phyloP scores from a whole-genome alignment of 2,329 filamentous ascomycete genomes.

The Blastomyces percursus region DNA sequence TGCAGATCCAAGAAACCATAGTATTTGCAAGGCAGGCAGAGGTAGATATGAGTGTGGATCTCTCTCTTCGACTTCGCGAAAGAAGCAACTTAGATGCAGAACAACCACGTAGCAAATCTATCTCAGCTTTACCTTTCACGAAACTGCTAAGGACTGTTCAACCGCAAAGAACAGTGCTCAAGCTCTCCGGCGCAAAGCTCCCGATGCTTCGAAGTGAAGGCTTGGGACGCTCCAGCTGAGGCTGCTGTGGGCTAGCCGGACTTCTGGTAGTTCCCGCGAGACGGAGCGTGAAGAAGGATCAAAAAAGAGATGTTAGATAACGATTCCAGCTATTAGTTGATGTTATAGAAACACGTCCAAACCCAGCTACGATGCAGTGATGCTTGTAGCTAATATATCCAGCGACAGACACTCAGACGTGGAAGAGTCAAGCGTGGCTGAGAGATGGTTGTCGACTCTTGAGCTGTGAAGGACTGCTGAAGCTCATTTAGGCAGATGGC shows the following conservation, averaged over 20 bases:
- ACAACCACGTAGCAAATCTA: slow-evolving; percentile 16
- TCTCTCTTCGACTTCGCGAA: slow-evolving; percentile 10
- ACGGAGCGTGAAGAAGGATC: slow-evolving; percentile 6
- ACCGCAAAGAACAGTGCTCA: slow-evolving; percentile 3
- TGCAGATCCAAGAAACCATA: slow-evolving; percentile 1
- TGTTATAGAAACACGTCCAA: slow-evolving; percentile 18
- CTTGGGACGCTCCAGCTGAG: slow-evolving; percentile 17
- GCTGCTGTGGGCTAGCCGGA: slow-evolving; percentile 28
- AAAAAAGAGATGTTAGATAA: slow-evolving; percentile 17
- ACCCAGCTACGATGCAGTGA: slow-evolving; percentile 17
- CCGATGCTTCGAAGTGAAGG: slow-evolving; percentile 18
- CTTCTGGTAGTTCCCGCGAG: slow-evolving; percentile 32
- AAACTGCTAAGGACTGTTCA: slow-evolving; percentile 6
- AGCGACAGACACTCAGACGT: slow-evolving; percentile 18
- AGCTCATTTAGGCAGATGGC: slow-evolving; percentile 9
- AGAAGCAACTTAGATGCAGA: slow-evolving; percentile 6
- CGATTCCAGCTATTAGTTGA: neutral
- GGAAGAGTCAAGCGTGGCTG: slow-evolving; percentile 10
- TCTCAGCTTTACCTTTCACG: slow-evolving; percentile 30
- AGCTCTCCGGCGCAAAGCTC: slow-evolving; percentile 15
- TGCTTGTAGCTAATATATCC: slow-evolving; percentile 12
- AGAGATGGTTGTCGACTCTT: slow-evolving; percentile 13
- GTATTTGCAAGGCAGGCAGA: slow-evolving; percentile 6
- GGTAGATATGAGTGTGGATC: slow-evolving; percentile 12
- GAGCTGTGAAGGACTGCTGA: slow-evolving; percentile 14